phyloP scores from a whole-genome alignment of 106 monocot species.

The Allium sativum region DNA sequence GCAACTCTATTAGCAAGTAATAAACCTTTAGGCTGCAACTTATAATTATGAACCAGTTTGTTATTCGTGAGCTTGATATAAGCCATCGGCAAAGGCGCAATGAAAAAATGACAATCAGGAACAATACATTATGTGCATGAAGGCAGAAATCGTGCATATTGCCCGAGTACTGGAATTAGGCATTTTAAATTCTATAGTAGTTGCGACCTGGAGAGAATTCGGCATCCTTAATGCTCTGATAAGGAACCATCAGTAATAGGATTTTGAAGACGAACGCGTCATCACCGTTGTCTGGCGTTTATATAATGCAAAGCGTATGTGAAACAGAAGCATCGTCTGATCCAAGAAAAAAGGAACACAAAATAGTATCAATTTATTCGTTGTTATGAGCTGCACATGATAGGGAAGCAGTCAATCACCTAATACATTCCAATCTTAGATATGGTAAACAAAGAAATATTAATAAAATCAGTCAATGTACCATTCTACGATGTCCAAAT shows the following conservation, averaged over 20 bases:
- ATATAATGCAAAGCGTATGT: neutral
- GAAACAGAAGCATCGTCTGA: too few species aligned
- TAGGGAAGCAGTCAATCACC: too few species aligned
- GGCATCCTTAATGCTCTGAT: constrained; percentile 37
- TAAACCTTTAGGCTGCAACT: constrained; percentile 71
- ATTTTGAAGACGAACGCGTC: neutral
- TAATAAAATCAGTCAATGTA: too few species aligned
- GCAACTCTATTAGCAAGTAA: constrained; percentile 21
- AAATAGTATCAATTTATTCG: too few species aligned
- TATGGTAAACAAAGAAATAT: too few species aligned
- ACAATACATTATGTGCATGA: constrained; percentile 62
- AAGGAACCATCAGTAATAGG: constrained; percentile 44
- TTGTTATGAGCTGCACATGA: too few species aligned
- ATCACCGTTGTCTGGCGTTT: neutral
- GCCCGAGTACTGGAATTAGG: constrained; percentile 72
- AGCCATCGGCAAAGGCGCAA: constrained; percentile 64
- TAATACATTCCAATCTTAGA: too few species aligned
- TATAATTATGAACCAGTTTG: constrained; percentile 29
- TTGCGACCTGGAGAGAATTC: constrained; percentile 47
- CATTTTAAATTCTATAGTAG: constrained; percentile 34
- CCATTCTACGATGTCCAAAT: too few species aligned
- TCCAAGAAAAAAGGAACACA: too few species aligned
- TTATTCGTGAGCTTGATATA: constrained; percentile 41
- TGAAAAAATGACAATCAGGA: constrained; percentile 59
- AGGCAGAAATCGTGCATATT: constrained; percentile 47